Conservation (phyloP, 1,284 basidiomycete species). For the Ustilago bromivora region DNA sequence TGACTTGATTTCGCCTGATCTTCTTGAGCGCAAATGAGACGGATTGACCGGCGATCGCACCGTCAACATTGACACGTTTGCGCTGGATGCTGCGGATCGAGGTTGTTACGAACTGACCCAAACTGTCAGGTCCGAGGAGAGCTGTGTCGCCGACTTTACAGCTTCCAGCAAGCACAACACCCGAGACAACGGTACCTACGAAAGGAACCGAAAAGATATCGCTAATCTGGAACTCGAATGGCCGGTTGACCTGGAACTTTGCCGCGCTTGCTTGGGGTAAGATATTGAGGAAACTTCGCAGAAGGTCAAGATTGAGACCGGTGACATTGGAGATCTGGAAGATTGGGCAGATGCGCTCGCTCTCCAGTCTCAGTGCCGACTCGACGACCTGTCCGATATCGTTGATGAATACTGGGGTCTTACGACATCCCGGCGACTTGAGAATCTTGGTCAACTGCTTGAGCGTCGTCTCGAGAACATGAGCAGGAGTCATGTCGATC, state of each 20-base stretch:
- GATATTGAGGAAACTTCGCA: slow-evolving; percentile 70
- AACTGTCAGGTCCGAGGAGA: slow-evolving; percentile 89
- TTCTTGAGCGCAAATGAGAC: slow-evolving; percentile 94
- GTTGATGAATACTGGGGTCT: slow-evolving; percentile 63
- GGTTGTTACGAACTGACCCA: slow-evolving; percentile 87
- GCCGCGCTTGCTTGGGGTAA: slow-evolving; percentile 61
- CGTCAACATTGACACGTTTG: slow-evolving; percentile 85
- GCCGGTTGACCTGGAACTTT: slow-evolving; percentile 74
- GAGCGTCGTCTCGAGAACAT: slow-evolving; percentile 87
- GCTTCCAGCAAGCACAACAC: slow-evolving; percentile 76
- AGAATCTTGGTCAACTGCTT: slow-evolving; percentile 94
- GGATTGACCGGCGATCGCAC: slow-evolving; percentile 90
- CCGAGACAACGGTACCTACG: slow-evolving; percentile 94
- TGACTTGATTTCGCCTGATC: slow-evolving; percentile 81
- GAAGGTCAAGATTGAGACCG: slow-evolving; percentile 84
- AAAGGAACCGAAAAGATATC: slow-evolving; percentile 80
- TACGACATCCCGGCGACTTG: slow-evolving; percentile 86
- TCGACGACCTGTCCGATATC: slow-evolving; percentile 56
- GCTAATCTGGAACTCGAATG: slow-evolving; percentile 79
- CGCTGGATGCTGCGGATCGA: slow-evolving; percentile 92
- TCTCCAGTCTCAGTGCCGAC: slow-evolving; percentile 58
- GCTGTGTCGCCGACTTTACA: slow-evolving; percentile 76
- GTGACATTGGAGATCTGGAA: slow-evolving; percentile 96
- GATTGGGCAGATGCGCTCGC: slow-evolving; percentile 82
- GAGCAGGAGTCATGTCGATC: slow-evolving; percentile 97